These are phyloP conservation scores for Nepenthes alata DNA, from an alignment of 179 eudicot species.

Conservation along the genomic window DNA sequence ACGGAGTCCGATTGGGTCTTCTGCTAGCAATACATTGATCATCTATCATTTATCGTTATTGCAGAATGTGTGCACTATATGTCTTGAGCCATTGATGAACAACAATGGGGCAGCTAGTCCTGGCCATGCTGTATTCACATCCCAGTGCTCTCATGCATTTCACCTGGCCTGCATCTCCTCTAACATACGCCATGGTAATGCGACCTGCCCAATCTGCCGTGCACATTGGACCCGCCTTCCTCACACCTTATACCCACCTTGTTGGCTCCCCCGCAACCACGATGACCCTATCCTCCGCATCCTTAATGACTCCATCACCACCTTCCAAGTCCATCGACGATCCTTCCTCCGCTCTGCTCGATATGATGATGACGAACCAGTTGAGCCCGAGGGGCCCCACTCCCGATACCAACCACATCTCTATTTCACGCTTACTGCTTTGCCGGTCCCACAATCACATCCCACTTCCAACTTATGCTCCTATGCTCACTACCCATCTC, in stretches of 20 bases:
- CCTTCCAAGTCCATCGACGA: constrained; percentile 65
- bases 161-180: constrained; percentile 81
- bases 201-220: constrained; percentile 78
- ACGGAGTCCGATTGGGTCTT: no score
- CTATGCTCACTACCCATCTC: constrained; percentile 9
- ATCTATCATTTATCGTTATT: constrained; percentile 3
- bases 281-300: constrained; percentile 62
- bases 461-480: constrained; percentile 21
- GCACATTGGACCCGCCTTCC: constrained; percentile 88
- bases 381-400: constrained; percentile 49
- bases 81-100: constrained; percentile 63
- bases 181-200: constrained; percentile 72
- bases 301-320: constrained; percentile 71
- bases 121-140: constrained; percentile 73
- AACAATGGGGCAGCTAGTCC: constrained; percentile 39
- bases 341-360: constrained; percentile 64
- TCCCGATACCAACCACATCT: constrained; percentile 44
- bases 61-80: constrained; percentile 72
- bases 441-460: constrained; percentile 22
- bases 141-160: constrained; percentile 80
- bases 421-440: constrained; percentile 31
- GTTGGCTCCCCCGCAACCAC: constrained; percentile 38
- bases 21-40: no score
- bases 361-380: constrained; percentile 75
- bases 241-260: constrained; percentile 41